Conservation (phyloP, 495 filamentous ascomycete genomes). For the Penicillium mononematosum region DNA sequence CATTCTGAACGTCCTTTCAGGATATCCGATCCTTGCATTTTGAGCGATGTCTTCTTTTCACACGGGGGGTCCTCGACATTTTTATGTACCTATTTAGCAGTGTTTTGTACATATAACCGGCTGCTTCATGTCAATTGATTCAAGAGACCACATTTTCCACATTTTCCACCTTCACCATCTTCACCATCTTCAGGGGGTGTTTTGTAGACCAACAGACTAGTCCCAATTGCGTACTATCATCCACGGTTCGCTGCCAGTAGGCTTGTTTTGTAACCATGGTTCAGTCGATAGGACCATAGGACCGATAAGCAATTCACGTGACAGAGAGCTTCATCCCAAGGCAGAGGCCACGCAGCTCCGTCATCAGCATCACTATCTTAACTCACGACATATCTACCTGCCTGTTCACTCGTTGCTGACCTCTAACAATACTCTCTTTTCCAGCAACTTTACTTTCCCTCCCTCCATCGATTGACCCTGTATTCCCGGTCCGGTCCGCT, state of each 20-base stretch:
- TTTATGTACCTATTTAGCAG: slow-evolving; percentile 18
- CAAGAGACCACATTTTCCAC: neutral
- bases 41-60: slow-evolving; percentile 15
- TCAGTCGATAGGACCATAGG: slow-evolving; percentile 8
- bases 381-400: slow-evolving; percentile 14
- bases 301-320: slow-evolving; percentile 36
- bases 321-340: slow-evolving; percentile 25
- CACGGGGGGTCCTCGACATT: neutral
- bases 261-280: neutral
- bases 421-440: neutral
- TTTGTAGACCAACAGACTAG: neutral
- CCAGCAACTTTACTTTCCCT: neutral
- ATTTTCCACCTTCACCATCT: neutral
- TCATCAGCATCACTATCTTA: slow-evolving; percentile 15
- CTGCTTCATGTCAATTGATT: neutral
- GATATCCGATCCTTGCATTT: slow-evolving; percentile 10
- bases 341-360: slow-evolving; percentile 35
- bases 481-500: slow-evolving; percentile 24
- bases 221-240: neutral
- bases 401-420: neutral
- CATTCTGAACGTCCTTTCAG: slow-evolving; percentile 3
- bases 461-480: slow-evolving; percentile 4
- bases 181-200: neutral
- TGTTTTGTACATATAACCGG: slow-evolving; percentile 20
- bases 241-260: slow-evolving; percentile 3